Evolutionary conservation across 208 protist genomes (phyloP).

Genomic region (Blastocrithidia nonstop): DNA sequence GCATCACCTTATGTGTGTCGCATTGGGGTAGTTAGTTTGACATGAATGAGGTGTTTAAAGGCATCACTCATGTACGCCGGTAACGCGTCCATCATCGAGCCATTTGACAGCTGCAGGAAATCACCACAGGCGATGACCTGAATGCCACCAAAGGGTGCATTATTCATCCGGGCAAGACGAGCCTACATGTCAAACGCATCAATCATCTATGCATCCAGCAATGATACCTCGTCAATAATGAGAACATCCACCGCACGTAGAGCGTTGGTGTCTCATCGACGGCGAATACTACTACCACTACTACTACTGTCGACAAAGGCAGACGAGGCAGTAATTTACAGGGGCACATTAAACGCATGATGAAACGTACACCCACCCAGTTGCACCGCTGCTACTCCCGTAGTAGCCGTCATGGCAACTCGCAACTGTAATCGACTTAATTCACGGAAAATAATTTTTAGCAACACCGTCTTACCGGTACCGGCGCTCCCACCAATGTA

Average conservation of each 20-base stretch:
- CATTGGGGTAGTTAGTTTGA: conserved; percentile 70
- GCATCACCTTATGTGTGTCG: conserved; percentile 37
- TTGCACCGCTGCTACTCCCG: conserved; percentile 79
- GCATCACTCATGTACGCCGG: conserved; percentile 38
- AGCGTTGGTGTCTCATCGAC: conserved; percentile 60
- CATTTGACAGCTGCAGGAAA: conserved; percentile 79
- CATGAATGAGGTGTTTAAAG: conserved; percentile 34
- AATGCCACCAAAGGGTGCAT: conserved; percentile 73
- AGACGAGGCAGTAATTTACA: no score
- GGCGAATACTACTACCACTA: background rate
- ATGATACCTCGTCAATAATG: conserved; percentile 87
- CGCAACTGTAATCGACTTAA: conserved; percentile 39
- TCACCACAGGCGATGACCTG: conserved; percentile 86
- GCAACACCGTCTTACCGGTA: conserved; percentile 82
- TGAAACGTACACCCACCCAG: conserved; percentile 87
- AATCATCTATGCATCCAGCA: conserved; percentile 62
- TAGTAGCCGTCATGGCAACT: conserved; percentile 82
- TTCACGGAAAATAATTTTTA: conserved; percentile 55
- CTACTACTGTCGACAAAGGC: background rate
- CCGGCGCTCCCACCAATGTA: conserved; percentile 82
- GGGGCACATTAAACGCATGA: conserved; percentile 54
- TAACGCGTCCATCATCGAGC: conserved; percentile 7
- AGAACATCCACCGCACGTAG: conserved; percentile 77
- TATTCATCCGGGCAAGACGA: conserved; percentile 42
- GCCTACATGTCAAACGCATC: conserved; percentile 78